Percentiles rank a stretch among this genome's conserved stretches.
Evolutionary conservation across 2,329 filamentous ascomycete genomes (phyloP).

Genomic region (Ceratocystis cubensis): DNA sequence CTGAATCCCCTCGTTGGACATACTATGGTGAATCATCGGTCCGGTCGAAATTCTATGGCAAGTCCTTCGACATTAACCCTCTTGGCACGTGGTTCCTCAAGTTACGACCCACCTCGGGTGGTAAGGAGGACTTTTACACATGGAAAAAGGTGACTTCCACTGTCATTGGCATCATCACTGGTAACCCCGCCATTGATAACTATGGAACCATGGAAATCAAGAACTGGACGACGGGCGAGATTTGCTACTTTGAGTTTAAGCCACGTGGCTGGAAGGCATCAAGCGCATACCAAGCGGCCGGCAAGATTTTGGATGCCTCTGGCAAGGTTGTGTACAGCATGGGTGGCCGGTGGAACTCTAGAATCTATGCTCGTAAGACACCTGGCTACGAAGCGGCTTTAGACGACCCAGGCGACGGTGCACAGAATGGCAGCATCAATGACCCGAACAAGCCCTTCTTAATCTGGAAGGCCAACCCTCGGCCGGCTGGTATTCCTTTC

Average conservation of each 20-base stretch:
- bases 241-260: slow-evolving; percentile 86
- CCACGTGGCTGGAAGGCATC: slow-evolving; percentile 89
- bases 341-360: slow-evolving; percentile 93
- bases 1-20: slow-evolving; percentile 86
- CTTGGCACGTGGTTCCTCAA: slow-evolving; percentile 94
- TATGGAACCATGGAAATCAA: slow-evolving; percentile 95
- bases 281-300: slow-evolving; percentile 76
- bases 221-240: slow-evolving; percentile 91
- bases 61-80: slow-evolving; percentile 93
- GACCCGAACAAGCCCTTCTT: slow-evolving; percentile 69
- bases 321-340: slow-evolving; percentile 81
- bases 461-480: slow-evolving; percentile 78
- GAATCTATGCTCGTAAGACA: slow-evolving; percentile 84
- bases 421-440: slow-evolving; percentile 41
- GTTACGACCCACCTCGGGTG: slow-evolving; percentile 61
- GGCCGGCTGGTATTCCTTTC: slow-evolving; percentile 80
- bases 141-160: slow-evolving; percentile 99
- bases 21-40: slow-evolving; percentile 95
- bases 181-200: slow-evolving; percentile 92
- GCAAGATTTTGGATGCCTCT: slow-evolving; percentile 67
- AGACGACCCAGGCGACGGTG: slow-evolving; percentile 40
- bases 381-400: slow-evolving; percentile 74
- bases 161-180: slow-evolving; percentile 96
- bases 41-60: slow-evolving; percentile 93
- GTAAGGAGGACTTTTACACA: slow-evolving; percentile 78